These are phyloP conservation scores for Talaromyces wortmannii DNA, from an alignment of 495 filamentous ascomycete genomes.

Conservation along the genomic window DNA sequence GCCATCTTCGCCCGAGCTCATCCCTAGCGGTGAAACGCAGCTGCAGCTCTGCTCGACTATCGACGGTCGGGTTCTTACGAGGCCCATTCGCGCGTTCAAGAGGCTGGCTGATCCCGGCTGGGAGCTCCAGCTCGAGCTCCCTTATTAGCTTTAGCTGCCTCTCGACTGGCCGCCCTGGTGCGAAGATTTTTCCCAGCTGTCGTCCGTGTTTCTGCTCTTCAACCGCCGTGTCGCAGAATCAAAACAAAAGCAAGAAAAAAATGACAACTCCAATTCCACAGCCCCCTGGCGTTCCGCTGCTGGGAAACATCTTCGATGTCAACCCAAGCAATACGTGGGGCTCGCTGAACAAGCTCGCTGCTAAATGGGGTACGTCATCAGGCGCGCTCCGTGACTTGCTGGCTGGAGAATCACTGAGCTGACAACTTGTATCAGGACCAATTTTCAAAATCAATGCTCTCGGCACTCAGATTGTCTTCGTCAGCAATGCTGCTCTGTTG, in stretches of 20 bases:
- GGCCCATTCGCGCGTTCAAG: neutral
- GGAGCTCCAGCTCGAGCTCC: neutral
- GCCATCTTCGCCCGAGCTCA: no score
- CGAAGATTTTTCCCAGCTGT: no score
- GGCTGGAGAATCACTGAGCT: neutral
- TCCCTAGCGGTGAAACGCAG: neutral
- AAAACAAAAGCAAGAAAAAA: neutral
- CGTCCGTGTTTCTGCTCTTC: no score
- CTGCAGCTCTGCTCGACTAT: neutral
- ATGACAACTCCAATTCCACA: slow-evolving; percentile 51
- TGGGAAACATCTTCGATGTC: slow-evolving; percentile 63
- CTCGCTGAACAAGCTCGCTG: slow-evolving; percentile 55
- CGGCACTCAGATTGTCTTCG: slow-evolving; percentile 43
- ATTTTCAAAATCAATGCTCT: slow-evolving; percentile 65
- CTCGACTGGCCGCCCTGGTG: neutral
- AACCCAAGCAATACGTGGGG: slow-evolving; percentile 54
- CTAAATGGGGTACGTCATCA: slow-evolving; percentile 48
- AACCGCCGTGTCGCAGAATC: no score
- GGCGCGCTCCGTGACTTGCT: neutral
- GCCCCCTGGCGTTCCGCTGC: slow-evolving; percentile 57
- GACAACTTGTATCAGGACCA: slow-evolving; percentile 36
- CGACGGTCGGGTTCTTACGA: neutral
- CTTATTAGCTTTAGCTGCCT: neutral
- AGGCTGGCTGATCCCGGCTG: neutral
- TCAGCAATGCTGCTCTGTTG: slow-evolving; percentile 49